Percentiles rank a stretch among this genome's conserved stretches.
Conservation (phyloP, 106 monocot genomes). For the Gastrodia elata region DNA sequence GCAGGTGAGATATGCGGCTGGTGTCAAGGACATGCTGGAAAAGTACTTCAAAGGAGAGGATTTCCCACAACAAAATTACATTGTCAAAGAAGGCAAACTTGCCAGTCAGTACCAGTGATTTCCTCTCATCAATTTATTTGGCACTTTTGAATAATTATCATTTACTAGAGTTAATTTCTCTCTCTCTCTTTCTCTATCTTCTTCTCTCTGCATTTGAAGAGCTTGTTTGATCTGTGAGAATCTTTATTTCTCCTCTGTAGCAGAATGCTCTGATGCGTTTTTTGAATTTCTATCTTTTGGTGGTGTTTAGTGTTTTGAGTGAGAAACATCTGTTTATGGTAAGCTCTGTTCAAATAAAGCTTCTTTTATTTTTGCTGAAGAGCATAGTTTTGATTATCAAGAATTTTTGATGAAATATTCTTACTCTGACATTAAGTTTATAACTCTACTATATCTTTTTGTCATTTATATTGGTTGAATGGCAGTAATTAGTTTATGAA, state of each 20-base stretch:
- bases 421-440: no score
- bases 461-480: no score
- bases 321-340: no score
- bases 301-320: no score
- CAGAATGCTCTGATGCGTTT: no score
- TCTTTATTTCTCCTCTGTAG: not conserved
- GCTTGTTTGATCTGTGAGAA: not conserved
- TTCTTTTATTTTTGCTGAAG: no score
- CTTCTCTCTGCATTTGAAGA: not conserved
- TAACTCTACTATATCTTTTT: no score
- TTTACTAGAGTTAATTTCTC: not conserved
- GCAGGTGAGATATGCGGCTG: constrained; percentile 95
- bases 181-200: not conserved
- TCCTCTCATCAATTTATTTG: not conserved
- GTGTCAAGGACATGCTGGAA: constrained; percentile 88
- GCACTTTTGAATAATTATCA: not conserved
- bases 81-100: constrained; percentile 87
- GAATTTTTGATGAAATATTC: no score
- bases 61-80: constrained; percentile 81
- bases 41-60: constrained; percentile 90
- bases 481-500: no score
- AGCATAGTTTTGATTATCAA: no score
- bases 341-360: no score
- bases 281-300: no score
- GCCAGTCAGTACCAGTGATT: constrained; percentile 80